Base-by-base conservation (phyloP, 179 eudicot species). In the Spinacia oleracea region DNA sequence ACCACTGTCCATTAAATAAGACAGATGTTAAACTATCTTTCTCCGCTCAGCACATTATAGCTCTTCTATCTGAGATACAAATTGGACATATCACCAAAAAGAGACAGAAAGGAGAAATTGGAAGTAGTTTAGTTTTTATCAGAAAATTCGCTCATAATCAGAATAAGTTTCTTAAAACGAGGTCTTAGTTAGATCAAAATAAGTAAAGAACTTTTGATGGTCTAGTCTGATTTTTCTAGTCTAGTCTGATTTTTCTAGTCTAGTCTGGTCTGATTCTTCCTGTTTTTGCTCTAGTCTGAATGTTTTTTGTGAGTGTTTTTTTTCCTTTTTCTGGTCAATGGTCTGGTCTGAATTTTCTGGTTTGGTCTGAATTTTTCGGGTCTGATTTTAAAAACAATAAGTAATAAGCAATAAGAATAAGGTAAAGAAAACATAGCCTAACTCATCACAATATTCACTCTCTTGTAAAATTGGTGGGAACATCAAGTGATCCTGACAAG, bases 1-100 rank as follows among this genome's bases (percentile, higher is more conserved):
- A 53, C 35, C 48, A 71, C 9, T 15, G 11, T 65, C 65, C 25
- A 59, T 21, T 55, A 31, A 40, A 32, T 63, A 65, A 56, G 50
- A 53, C 16, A 31, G 27, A 31, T 77, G 42, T 32, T 45, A 46
- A 65, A 62, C 51, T 27, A 35, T 56, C 76, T 27, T 66, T 38
- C 42, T 63, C 18, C 40, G 27, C 79, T 62, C 31, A n/a, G 40
- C 31, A 66, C 63, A 73, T 64, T 66, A 32, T 65, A 73, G 27
- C 62, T 65, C 53, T 46, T 38, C 43, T 67, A 59, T 23, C 25
- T 80, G 48, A 75, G 53, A 25, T 38, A 42, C 55, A 27, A 12
- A 73, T 8, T 38, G 29, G 31, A 9, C 23, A n/a, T 46, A 51
- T 80, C 16, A 67, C 8, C 32, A n/a, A 40, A 38, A 63, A 32